Evolutionary conservation across 352 stramenopile genomes (phyloP).

Genomic region (Pythium rishiriense): DNA sequence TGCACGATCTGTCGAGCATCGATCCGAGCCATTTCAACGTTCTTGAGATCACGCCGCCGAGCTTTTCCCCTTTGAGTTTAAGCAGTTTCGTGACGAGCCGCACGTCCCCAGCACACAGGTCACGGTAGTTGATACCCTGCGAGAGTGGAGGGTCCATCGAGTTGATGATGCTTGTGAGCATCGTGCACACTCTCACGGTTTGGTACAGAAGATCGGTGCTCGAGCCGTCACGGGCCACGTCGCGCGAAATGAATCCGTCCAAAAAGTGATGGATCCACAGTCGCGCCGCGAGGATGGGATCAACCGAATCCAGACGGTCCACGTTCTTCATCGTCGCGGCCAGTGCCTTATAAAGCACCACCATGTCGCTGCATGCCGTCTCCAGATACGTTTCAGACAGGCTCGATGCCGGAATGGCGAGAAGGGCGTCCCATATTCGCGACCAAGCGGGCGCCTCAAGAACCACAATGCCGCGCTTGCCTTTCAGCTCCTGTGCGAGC

Average conservation of each 20-base stretch:
- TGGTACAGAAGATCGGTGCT: slow-evolving; percentile 53
- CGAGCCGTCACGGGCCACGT: background rate
- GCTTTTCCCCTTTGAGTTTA: slow-evolving; percentile 29
- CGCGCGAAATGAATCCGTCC: slow-evolving; percentile 5
- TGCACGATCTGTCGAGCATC: slow-evolving; percentile 63
- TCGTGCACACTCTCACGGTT: slow-evolving; percentile 57
- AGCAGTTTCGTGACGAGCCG: slow-evolving; percentile 45
- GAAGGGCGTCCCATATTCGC: slow-evolving; percentile 6
- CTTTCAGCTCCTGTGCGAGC: slow-evolving; percentile 31
- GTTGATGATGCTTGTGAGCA: slow-evolving; percentile 61
- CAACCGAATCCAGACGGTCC: slow-evolving; percentile 6
- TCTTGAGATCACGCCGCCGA: slow-evolving; percentile 47
- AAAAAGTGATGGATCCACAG: slow-evolving; percentile 29
- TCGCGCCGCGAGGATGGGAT: slow-evolving; percentile 8
- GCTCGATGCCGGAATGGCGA: background rate
- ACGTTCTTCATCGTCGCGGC: slow-evolving; percentile 22
- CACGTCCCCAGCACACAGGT: slow-evolving; percentile 49
- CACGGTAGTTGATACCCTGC: slow-evolving; percentile 38
- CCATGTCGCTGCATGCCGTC: slow-evolving; percentile 6
- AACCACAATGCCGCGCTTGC: slow-evolving; percentile 26
- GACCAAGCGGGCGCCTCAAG: slow-evolving; percentile 16
- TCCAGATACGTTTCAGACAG: slow-evolving; percentile 5
- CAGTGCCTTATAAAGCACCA: slow-evolving; percentile 23
- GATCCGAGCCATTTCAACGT: slow-evolving; percentile 78
- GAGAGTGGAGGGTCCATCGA: slow-evolving; percentile 21